Evolutionary conservation across 345 rosid genomes (phyloP), one percentile per base, ranked within the genome.

Genomic region (Passiflora organensis): DNA sequence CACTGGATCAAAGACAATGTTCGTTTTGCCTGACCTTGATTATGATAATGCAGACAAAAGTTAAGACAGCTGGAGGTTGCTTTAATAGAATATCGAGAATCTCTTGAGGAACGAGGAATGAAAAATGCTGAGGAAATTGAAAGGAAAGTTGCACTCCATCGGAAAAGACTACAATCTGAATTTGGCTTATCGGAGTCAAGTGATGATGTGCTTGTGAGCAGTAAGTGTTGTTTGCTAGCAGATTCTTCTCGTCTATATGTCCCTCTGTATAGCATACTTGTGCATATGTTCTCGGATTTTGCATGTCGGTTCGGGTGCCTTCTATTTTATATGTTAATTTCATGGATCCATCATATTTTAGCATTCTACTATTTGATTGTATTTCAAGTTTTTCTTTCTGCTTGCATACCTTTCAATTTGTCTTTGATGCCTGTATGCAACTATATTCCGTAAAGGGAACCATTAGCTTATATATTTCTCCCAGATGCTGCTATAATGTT

Each of bases 1-100:
- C n/a, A n/a, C n/a, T n/a, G n/a, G n/a, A n/a, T 20, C 18, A 4
- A 15, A 16, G 20, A 21, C 23, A 17, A 32, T 64, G 48, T 32
- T 6, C 51, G 19, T 32, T 22, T 38, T 45, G 20, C 25, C 64
- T 64, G 23, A 49, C 52, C 20, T 45, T 51, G 14, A 2, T 47
- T 37, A 25, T 68, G 55, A 51, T 60, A 47, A 49, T 59, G 64
- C 86, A 94, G 99, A 55, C 88, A 87, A 66, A 94, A 86, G 78
- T 65, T 79, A 74, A 85, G 97, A 75, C 83, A 89, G 32, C 65
- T 93, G 48, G 99, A 93, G 73, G 99, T 82, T 65, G 86, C 87
- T 70, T 68, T 89, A 78, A 93, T 93, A 58, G 99, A 89, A 62
- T 93, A 89, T 63, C 91, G 97, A 32, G 99, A 93, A 80, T 78